Percentiles rank a stretch among this genome's conserved stretches.
These are phyloP conservation scores for Cercospora zeina DNA, from an alignment of 2,329 filamentous ascomycete species.

Conservation along the genomic window DNA sequence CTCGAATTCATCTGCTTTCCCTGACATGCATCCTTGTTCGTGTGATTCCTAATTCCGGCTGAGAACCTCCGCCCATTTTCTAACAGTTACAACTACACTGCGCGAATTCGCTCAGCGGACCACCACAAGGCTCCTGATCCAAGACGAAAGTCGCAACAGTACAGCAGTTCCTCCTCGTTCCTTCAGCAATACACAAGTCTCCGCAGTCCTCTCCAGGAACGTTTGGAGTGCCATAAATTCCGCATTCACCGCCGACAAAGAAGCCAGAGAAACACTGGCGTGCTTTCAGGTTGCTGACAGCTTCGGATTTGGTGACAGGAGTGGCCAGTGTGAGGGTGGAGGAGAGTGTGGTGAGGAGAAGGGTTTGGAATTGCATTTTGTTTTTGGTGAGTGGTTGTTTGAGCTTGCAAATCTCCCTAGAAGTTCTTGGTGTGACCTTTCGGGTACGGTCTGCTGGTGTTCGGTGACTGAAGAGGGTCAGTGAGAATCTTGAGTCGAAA, in stretches of 20 bases:
- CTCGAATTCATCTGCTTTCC: too few species aligned
- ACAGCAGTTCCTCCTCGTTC: not conserved
- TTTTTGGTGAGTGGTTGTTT: not conserved
- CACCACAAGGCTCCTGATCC: conserved; percentile 1
- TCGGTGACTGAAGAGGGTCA: not conserved
- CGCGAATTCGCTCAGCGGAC: not conserved
- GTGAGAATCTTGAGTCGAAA: not conserved
- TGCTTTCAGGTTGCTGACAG: not conserved
- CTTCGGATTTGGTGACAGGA: not conserved
- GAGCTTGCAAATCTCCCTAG: not conserved
- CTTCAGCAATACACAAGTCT: not conserved
- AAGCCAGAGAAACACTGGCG: not conserved
- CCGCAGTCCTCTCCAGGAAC: not conserved
- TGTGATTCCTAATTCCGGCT: too few species aligned
- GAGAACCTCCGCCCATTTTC: too few species aligned
- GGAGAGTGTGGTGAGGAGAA: not conserved
- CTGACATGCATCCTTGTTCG: too few species aligned
- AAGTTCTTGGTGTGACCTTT: not conserved
- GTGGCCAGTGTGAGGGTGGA: not conserved
- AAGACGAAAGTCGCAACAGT: not conserved
- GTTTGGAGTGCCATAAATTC: not conserved
- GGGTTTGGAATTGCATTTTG: not conserved
- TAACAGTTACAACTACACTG: not conserved
- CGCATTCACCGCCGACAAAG: not conserved
- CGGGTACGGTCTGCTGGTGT: not conserved